phyloP scores from a whole-genome alignment of 768 basidiomycete genomes.

The Fistulinella prunicolor region DNA sequence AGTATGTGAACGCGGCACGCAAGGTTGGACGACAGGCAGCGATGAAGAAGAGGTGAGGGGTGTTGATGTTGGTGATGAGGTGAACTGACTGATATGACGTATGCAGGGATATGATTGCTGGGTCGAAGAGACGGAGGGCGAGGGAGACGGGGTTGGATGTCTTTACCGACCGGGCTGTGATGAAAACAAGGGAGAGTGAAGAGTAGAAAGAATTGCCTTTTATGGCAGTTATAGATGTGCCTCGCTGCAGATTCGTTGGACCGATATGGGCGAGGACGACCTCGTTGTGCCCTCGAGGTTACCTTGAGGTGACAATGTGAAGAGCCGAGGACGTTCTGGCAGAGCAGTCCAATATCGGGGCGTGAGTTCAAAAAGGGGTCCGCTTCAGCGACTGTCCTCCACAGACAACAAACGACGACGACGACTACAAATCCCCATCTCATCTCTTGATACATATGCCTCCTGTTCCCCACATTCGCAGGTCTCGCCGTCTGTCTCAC shows the following conservation, averaged over 20 bases:
- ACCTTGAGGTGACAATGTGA: constrained; percentile 41
- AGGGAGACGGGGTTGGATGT: too few species aligned
- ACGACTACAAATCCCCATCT: background rate
- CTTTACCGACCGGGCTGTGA: too few species aligned
- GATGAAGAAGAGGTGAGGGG: constrained; percentile 63
- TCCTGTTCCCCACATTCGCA: constrained; percentile 34
- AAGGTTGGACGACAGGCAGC: constrained; percentile 67
- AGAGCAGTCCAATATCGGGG: constrained; percentile 19
- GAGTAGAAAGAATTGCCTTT: constrained; percentile 11
- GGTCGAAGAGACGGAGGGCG: constrained; percentile 63
- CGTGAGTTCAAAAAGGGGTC: constrained; percentile 31
- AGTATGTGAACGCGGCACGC: constrained; percentile 68
- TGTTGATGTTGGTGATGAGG: background rate
- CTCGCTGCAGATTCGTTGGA: constrained; percentile 27
- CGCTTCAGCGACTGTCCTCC: constrained; percentile 2
- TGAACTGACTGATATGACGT: too few species aligned
- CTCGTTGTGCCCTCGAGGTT: constrained; percentile 33
- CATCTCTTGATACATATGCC: constrained; percentile 26
- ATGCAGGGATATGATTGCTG: constrained; percentile 73
- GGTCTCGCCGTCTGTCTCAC: constrained; percentile 44
- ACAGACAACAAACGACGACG: constrained; percentile 9
- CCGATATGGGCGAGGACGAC: constrained; percentile 26
- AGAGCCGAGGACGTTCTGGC: constrained; percentile 26
- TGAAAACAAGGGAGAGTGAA: constrained; percentile 1
- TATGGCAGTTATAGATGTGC: constrained; percentile 1